phyloP scores from a whole-genome alignment of 805 yeast genomes.

The Zygosaccharomyces lentus region DNA sequence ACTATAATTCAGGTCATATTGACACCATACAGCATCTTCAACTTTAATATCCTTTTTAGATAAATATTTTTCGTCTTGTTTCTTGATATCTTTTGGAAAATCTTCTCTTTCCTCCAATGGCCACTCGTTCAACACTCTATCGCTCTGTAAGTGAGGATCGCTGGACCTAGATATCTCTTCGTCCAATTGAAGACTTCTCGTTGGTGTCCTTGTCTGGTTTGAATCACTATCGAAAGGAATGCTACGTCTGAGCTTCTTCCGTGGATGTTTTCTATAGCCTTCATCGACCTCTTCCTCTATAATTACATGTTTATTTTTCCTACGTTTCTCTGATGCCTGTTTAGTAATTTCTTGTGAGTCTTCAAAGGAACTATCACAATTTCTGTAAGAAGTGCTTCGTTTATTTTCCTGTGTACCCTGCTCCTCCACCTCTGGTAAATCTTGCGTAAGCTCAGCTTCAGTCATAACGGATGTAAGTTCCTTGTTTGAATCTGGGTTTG shows the following conservation, averaged over 20 bases:
- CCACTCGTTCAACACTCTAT: neutral
- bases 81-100: conserved; percentile 5
- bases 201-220: neutral
- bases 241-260: conserved; percentile 1
- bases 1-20: conserved; percentile 40
- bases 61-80: conserved; percentile 17
- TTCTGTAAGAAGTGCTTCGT: neutral
- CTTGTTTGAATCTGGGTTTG: neutral
- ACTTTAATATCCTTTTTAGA: conserved; percentile 31
- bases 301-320: neutral
- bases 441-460: conserved; percentile 30
- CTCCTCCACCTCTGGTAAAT: conserved; percentile 30
- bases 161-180: neutral
- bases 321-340: conserved; percentile 12
- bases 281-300: conserved; percentile 7
- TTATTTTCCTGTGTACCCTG: conserved; percentile 6
- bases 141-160: neutral
- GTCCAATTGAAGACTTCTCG: neutral
- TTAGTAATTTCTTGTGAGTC: conserved; percentile 22
- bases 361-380: conserved; percentile 3
- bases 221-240: neutral
- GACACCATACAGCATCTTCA: conserved; percentile 50
- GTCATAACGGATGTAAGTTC: conserved; percentile 17
- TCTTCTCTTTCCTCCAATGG: neutral
- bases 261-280: conserved; percentile 7